These are phyloP conservation scores for Thielaviopsis ethacetica DNA, from an alignment of 2,329 filamentous ascomycete species.

Conservation along the genomic window DNA sequence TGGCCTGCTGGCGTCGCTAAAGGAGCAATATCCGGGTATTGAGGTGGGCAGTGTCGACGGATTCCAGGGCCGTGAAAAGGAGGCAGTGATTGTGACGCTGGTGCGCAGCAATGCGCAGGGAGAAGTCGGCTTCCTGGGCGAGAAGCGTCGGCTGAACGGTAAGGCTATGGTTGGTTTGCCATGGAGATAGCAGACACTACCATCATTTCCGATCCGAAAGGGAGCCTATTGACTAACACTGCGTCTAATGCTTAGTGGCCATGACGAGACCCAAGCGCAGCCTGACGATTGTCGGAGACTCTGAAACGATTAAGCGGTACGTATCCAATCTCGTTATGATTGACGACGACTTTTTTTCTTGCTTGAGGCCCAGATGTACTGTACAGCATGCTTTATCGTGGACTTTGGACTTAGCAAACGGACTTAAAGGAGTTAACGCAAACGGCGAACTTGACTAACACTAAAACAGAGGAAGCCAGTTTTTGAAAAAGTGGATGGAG, in stretches of 20 bases:
- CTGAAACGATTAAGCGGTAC: conserved; percentile 79
- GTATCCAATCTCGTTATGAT: conserved; percentile 25
- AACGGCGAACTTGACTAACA: conserved; percentile 5
- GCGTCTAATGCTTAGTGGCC: conserved; percentile 49
- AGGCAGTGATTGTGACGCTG: conserved; percentile 84
- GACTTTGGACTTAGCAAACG: neutral
- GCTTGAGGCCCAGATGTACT: too few relatives aligned
- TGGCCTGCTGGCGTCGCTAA: conserved; percentile 61
- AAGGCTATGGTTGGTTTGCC: conserved; percentile 20
- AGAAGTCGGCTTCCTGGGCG: conserved; percentile 84
- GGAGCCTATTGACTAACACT: neutral
- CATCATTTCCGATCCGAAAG: neutral
- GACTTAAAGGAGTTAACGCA: neutral
- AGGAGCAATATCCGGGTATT: conserved; percentile 65
- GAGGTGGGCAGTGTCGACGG: conserved; percentile 96
- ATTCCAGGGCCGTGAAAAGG: conserved; percentile 94
- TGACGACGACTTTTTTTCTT: neutral
- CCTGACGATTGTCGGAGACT: conserved; percentile 81
- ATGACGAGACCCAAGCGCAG: conserved; percentile 93
- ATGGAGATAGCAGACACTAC: neutral
- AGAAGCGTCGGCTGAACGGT: conserved; percentile 89
- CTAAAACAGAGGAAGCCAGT: conserved; percentile 54
- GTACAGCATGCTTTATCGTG: neutral
- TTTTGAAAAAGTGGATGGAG: conserved; percentile 81
- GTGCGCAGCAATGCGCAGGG: conserved; percentile 76